These are phyloP conservation scores for Bocquillonia castaneifolia DNA, from an alignment of 441 rosid species.

Conservation along the genomic window DNA sequence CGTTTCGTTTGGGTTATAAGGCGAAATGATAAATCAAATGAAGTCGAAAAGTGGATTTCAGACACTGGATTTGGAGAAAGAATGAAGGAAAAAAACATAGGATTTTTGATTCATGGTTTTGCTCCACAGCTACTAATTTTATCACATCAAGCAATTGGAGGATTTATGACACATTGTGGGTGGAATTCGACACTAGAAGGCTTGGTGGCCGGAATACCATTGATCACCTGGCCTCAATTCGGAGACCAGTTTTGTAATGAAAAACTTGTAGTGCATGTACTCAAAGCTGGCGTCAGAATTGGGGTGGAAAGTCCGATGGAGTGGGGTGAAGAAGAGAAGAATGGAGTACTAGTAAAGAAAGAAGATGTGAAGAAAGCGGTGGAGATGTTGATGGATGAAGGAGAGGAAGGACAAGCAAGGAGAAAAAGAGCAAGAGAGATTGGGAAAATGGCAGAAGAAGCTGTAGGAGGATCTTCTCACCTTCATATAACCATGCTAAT, in stretches of 20 bases:
- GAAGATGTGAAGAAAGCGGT: not conserved
- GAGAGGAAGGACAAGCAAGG: constrained; percentile 23
- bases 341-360: not conserved
- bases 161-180: not conserved
- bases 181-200: constrained; percentile 1
- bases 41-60: constrained; percentile 35
- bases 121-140: constrained; percentile 34
- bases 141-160: not conserved
- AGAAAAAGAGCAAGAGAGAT: constrained; percentile 29
- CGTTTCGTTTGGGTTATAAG: constrained; percentile 50
- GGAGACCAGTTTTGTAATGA: not conserved
- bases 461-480: constrained; percentile 37
- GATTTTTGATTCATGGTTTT: constrained; percentile 47
- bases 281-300: not conserved
- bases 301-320: not conserved
- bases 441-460: constrained; percentile 27
- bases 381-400: constrained; percentile 33
- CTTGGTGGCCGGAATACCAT: not conserved
- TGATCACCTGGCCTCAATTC: not conserved
- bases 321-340: not conserved
- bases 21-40: constrained; percentile 25
- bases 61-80: constrained; percentile 32
- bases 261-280: not conserved
- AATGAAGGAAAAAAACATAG: constrained; percentile 9
- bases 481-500: constrained; percentile 25